Evolutionary conservation across 176 grass and related monocot species (phyloP), one percentile per base, ranked within the genome.

Genomic region (Areca catechu): DNA sequence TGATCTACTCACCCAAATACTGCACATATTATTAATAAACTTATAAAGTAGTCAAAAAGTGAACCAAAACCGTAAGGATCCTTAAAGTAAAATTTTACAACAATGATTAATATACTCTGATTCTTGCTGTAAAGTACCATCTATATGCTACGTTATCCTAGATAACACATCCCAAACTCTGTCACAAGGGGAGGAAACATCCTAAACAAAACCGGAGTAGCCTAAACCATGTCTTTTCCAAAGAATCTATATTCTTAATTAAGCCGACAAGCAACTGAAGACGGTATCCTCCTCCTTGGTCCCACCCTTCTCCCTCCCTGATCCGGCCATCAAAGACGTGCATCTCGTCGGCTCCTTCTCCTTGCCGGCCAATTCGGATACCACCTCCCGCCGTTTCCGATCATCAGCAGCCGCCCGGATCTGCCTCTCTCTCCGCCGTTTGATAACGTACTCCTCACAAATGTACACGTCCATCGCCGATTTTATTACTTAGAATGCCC

Each of bases 381-480:
- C 30, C 30, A 34, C 30, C 30, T 34, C 30, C 30, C 30, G 30
- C 30, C 30, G 30, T 34, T 9, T 34, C 10, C 49, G 22, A 1
- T 21, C 5, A 4, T 20, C 19, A 19, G 53, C 16, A 61, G 61
- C 7, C 17, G 27, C 54, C 51, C 1, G 50, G 27, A 71, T 67
- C n/a, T 65, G 60, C 23, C 24, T 85, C 71, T 86, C 83, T n/a
- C 67, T 81, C 24, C 76, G 79, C 62, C 83, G 79, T 69, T 56
- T 68, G 17, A 12, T 54, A 73, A 77, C 71, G 67, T 80, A 92
- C 73, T 92, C 83, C 66, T 86, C 83, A 5, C 76, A 83, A 50
- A 92, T 87, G 71, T 92, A 92, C 83, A 92, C 83, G 68, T 87
- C 83, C 88, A 92, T 92, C 5, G 20, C 22, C 24, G 5, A 50